phyloP scores from a whole-genome alignment of 768 basidiomycete species.

The Astraeus odoratus region DNA sequence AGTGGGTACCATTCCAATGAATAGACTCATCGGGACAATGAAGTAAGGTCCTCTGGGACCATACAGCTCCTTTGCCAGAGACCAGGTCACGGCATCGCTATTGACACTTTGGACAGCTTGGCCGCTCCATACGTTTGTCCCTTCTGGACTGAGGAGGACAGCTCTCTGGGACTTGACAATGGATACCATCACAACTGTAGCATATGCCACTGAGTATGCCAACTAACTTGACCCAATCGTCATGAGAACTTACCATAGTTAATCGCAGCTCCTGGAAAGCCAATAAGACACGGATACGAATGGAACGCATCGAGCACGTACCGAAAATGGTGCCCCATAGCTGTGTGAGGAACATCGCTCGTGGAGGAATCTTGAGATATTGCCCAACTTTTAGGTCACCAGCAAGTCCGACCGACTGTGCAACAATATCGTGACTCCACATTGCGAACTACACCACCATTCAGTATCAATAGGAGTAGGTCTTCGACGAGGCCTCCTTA shows the following conservation, averaged over 20 bases:
- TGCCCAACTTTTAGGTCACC: constrained; percentile 44
- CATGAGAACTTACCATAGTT: constrained; percentile 26
- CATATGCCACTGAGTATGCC: neutral
- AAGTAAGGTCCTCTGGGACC: constrained; percentile 48
- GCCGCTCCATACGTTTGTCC: constrained; percentile 59
- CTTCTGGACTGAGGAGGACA: constrained; percentile 41
- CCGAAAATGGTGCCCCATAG: constrained; percentile 17
- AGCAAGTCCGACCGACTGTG: constrained; percentile 44
- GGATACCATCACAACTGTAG: constrained; percentile 50
- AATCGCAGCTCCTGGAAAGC: constrained; percentile 21
- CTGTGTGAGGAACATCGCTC: constrained; percentile 54
- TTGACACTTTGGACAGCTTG: constrained; percentile 47
- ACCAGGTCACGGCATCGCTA: constrained; percentile 58
- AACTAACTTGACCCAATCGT: constrained; percentile 7
- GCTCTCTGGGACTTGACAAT: constrained; percentile 41
- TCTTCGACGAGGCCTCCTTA: constrained; percentile 20
- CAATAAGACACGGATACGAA: neutral
- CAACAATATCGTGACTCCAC: constrained; percentile 60
- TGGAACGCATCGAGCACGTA: neutral
- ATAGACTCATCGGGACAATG: constrained; percentile 45
- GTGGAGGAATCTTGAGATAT: constrained; percentile 56
- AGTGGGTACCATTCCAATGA: constrained; percentile 49
- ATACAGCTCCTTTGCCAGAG: constrained; percentile 52
- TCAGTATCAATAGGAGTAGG: neutral
- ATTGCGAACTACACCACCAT: constrained; percentile 43